These are phyloP conservation scores for Lindgomyces ingoldianus DNA, from an alignment of 495 filamentous ascomycete species.

Conservation along the genomic window DNA sequence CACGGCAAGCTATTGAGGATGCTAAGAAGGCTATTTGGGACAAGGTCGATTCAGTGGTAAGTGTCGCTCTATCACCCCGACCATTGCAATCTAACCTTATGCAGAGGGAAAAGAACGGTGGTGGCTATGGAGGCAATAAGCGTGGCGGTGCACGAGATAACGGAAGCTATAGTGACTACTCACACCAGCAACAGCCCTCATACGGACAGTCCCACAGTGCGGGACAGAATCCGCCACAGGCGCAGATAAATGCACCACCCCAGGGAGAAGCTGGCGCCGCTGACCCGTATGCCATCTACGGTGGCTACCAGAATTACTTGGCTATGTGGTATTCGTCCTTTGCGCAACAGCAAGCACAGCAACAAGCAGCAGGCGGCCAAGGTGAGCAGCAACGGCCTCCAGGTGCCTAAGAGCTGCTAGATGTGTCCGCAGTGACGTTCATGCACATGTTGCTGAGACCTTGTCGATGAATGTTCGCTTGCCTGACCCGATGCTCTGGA, in stretches of 20 bases:
- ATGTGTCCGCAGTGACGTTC: conserved; percentile 29
- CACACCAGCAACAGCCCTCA: conserved; percentile 48
- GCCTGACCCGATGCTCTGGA: conserved; percentile 20
- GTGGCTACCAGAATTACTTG: conserved; percentile 63
- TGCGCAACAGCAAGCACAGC: conserved; percentile 40
- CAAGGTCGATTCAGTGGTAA: conserved; percentile 82
- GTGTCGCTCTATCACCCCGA: conserved; percentile 27
- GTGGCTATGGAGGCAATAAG: conserved; percentile 44
- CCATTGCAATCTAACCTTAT: conserved; percentile 23
- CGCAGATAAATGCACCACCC: conserved; percentile 46
- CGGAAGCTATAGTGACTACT: conserved; percentile 48
- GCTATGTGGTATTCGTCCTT: conserved; percentile 64
- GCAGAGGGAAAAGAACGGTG: conserved; percentile 56
- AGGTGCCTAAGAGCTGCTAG: conserved; percentile 23
- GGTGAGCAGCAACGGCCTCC: conserved; percentile 27
- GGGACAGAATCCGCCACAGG: conserved; percentile 32
- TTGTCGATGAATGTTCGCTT: conserved; percentile 33
- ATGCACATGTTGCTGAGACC: conserved; percentile 33
- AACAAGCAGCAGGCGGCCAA: conserved; percentile 22
- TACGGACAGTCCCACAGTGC: conserved; percentile 37
- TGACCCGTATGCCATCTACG: conserved; percentile 66
- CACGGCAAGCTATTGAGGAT: conserved; percentile 66
- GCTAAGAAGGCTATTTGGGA: conserved; percentile 79
- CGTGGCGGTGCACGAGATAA: conserved; percentile 27
- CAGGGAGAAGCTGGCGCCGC: conserved; percentile 42